Evolutionary conservation across 2,329 filamentous ascomycete species (phyloP).

Genomic region (Tolypocladium guangdongense): DNA sequence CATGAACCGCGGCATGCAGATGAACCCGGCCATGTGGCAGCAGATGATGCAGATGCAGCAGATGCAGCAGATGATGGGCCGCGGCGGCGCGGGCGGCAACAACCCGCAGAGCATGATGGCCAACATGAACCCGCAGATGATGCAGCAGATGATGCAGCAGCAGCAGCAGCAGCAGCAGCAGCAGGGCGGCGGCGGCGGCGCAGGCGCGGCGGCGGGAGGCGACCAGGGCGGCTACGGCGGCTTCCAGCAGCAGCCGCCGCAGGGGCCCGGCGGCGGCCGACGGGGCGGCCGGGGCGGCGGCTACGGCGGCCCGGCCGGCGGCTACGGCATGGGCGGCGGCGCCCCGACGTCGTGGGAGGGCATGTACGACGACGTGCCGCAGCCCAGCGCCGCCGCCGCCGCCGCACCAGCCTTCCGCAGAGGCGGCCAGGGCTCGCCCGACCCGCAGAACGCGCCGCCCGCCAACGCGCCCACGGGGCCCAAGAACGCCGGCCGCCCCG

Average conservation of each 20-base stretch:
- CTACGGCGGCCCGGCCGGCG: slow-evolving; percentile 18
- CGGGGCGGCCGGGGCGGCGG: slow-evolving; percentile 12
- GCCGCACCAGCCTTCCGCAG: slow-evolving; percentile 31
- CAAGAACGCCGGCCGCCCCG: slow-evolving; percentile 86
- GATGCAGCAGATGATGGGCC: slow-evolving; percentile 46
- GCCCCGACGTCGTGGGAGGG: slow-evolving; percentile 89
- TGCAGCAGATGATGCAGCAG: slow-evolving; percentile 46
- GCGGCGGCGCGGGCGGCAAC: slow-evolving; percentile 21
- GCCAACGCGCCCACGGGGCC: slow-evolving; percentile 76
- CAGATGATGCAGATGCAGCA: slow-evolving; percentile 70
- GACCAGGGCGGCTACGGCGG: slow-evolving; percentile 22
- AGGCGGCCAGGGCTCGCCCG: slow-evolving; percentile 28
- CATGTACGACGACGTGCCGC: slow-evolving; percentile 94
- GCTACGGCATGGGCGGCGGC: slow-evolving; percentile 31
- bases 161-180: slow-evolving; percentile 30
- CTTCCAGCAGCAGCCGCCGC: slow-evolving; percentile 37
- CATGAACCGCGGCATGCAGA: slow-evolving; percentile 63
- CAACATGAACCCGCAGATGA: slow-evolving; percentile 40
- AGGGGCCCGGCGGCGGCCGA: slow-evolving; percentile 11
- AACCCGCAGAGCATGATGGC: slow-evolving; percentile 26
- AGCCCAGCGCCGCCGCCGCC: slow-evolving; percentile 47
- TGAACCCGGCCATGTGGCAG: slow-evolving; percentile 69
- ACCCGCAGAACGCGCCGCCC: slow-evolving; percentile 36
- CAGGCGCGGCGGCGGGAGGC: slow-evolving; percentile 10
- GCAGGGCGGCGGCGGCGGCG: neutral